Evolutionary conservation across 75 land plant species (phyloP).

Genomic region (Pinus albicaulis): DNA sequence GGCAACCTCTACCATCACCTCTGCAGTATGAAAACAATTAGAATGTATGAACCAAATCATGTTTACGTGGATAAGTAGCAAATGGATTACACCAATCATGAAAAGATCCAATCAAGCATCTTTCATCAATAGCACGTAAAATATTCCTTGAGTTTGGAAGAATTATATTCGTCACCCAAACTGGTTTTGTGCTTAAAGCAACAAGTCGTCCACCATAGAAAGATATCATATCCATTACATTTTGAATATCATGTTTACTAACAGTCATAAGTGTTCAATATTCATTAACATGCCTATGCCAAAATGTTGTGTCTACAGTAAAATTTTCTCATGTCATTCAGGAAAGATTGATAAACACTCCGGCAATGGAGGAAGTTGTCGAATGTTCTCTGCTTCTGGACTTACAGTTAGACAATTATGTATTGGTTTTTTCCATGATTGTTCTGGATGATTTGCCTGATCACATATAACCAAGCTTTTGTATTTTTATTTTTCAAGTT

Average conservation of each 20-base stretch:
- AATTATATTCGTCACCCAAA: slow-evolving; percentile 91
- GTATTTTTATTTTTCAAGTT: slow-evolving; percentile 30
- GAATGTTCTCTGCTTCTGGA: slow-evolving; percentile 11
- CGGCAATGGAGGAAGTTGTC: slow-evolving; percentile 52
- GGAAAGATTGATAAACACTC: slow-evolving; percentile 55
- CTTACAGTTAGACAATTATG: slow-evolving; percentile 41
- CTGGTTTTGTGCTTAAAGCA: slow-evolving; percentile 52
- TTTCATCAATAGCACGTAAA: slow-evolving; percentile 66
- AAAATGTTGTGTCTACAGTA: slow-evolving; percentile 40
- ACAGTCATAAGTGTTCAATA: slow-evolving; percentile 61
- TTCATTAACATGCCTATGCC: slow-evolving; percentile 52
- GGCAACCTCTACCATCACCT: slow-evolving; percentile 43
- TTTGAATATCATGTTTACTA: slow-evolving; percentile 37
- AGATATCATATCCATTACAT: slow-evolving; percentile 95
- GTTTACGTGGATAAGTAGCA: slow-evolving; percentile 83
- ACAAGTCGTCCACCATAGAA: slow-evolving; percentile 68
- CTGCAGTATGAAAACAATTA: slow-evolving; percentile 68
- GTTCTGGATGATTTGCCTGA: slow-evolving; percentile 31
- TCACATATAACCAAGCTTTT: slow-evolving; percentile 47
- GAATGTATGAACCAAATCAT: slow-evolving; percentile 80
- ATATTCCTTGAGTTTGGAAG: slow-evolving; percentile 55
- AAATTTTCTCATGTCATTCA: slow-evolving; percentile 34
- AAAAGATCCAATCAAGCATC: slow-evolving; percentile 69
- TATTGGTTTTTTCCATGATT: slow-evolving; percentile 67
- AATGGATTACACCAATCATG: slow-evolving; percentile 92